A percentile compares a stretch with the other conserved stretches of the same genome.
These are phyloP conservation scores for Penicillium sp. DNA, from an alignment of 2,329 filamentous ascomycete genomes.

Conservation along the genomic window DNA sequence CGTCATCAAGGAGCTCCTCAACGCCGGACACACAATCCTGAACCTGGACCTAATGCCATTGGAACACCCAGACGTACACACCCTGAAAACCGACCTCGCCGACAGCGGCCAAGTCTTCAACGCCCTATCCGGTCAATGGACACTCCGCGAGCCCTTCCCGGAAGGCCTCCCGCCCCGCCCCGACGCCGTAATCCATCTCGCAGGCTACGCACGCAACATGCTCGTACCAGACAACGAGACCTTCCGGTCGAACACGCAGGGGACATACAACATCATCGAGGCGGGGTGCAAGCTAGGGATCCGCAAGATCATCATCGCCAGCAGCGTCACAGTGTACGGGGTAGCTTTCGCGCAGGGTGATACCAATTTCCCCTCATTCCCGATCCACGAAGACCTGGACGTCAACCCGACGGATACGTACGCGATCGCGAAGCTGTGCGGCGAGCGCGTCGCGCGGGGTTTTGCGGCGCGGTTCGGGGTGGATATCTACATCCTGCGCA, in stretches of 20 bases:
- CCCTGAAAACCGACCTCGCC: constrained; percentile 57
- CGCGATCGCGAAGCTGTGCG: constrained; percentile 59
- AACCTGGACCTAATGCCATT: constrained; percentile 55
- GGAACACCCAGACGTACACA: constrained; percentile 46
- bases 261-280: constrained; percentile 63
- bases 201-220: constrained; percentile 59
- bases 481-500: constrained; percentile 61
- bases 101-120: constrained; percentile 57
- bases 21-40: constrained; percentile 52
- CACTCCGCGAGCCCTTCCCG: constrained; percentile 43
- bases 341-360: constrained; percentile 62
- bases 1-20: constrained; percentile 52
- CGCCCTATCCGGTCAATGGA: constrained; percentile 56
- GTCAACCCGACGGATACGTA: constrained; percentile 63
- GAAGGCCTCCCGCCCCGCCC: constrained; percentile 45
- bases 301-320: constrained; percentile 61
- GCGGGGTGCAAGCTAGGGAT: constrained; percentile 61
- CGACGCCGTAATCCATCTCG: constrained; percentile 63
- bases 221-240: constrained; percentile 61
- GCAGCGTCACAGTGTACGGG: constrained; percentile 60
- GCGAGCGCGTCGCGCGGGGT: constrained; percentile 56
- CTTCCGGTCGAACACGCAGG: constrained; percentile 56
- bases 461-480: constrained; percentile 55
- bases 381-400: constrained; percentile 59
- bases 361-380: constrained; percentile 56